A percentile compares a stretch with the other conserved stretches of the same genome.
Evolutionary conservation across 2,329 filamentous ascomycete species (phyloP).

Genomic region (Pseudogymnoascus sp.): DNA sequence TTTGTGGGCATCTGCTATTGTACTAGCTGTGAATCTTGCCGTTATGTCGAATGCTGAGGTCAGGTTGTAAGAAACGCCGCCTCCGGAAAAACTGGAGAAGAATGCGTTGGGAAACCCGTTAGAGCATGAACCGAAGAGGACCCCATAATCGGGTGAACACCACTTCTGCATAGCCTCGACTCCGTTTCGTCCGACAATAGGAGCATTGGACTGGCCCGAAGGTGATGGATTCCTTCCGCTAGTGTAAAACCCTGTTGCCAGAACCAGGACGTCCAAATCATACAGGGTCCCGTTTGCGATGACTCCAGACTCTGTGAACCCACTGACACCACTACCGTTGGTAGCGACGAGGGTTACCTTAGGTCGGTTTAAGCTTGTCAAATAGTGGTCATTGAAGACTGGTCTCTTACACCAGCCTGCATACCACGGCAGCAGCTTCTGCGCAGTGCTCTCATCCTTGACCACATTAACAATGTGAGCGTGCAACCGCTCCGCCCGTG

Average conservation of each 20-base stretch:
- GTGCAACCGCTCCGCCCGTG: constrained; percentile 38
- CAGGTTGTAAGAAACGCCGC: constrained; percentile 32
- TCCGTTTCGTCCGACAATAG: constrained; percentile 39
- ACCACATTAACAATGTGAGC: constrained; percentile 44
- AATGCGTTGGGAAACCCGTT: constrained; percentile 50
- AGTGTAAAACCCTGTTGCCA: constrained; percentile 39
- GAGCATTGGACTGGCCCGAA: constrained; percentile 29
- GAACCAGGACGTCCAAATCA: constrained; percentile 40
- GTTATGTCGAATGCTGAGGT: no score
- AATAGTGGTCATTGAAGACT: constrained; percentile 53
- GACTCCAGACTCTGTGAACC: constrained; percentile 39
- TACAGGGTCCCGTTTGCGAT: constrained; percentile 42
- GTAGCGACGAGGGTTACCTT: constrained; percentile 58
- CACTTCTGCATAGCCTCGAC: constrained; percentile 40
- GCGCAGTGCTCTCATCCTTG: constrained; percentile 43
- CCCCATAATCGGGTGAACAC: constrained; percentile 34
- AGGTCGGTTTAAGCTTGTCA: constrained; percentile 49
- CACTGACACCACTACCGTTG: constrained; percentile 43
- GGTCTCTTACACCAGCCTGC: constrained; percentile 57
- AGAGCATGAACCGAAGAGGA: constrained; percentile 45
- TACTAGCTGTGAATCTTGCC: no score
- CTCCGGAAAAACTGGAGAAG: constrained; percentile 38
- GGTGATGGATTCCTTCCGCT: constrained; percentile 22
- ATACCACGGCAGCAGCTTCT: constrained; percentile 52
- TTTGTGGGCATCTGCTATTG: no score